Percentiles rank a stretch among this genome's conserved stretches.
Evolutionary conservation across 208 protist species (phyloP).

Genomic region (Wallacemonas sp.): DNA sequence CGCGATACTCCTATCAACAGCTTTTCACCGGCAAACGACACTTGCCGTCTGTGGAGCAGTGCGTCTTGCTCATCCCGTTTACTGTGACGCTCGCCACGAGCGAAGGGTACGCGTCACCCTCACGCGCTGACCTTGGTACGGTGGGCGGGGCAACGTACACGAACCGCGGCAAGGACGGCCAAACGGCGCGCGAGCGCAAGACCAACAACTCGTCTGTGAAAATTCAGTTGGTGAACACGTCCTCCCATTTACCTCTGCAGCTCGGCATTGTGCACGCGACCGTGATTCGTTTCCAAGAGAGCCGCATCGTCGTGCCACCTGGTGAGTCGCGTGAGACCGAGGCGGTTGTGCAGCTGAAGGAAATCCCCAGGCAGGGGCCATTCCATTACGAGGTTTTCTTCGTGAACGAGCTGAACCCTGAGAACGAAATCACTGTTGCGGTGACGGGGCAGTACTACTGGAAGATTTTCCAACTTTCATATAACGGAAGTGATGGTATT

Average conservation of each 20-base stretch:
- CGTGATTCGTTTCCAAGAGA: conserved; percentile 61
- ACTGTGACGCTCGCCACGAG: conserved; percentile 56
- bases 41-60: conserved; percentile 46
- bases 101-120: conserved; percentile 55
- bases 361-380: conserved; percentile 67
- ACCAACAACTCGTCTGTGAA: conserved; percentile 14
- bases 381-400: conserved; percentile 83
- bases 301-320: conserved; percentile 58
- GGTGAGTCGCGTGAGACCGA: conserved; percentile 50
- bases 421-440: conserved; percentile 85
- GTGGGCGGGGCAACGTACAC: conserved; percentile 15
- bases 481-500: conserved; percentile 42
- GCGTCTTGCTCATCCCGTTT: conserved; percentile 41
- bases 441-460: conserved; percentile 83
- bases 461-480: conserved; percentile 76
- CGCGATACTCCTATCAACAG: conserved; percentile 29
- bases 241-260: conserved; percentile 59
- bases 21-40: conserved; percentile 28
- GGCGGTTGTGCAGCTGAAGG: conserved; percentile 54
- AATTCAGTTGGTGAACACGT: conserved; percentile 64
- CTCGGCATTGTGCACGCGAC: conserved; percentile 79
- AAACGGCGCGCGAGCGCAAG: not conserved
- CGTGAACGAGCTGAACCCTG: conserved; percentile 82
- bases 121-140: conserved; percentile 28
- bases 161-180: conserved; percentile 4